Conservation (phyloP, 2,329 filamentous ascomycete species). For the Fusarium sp. region DNA sequence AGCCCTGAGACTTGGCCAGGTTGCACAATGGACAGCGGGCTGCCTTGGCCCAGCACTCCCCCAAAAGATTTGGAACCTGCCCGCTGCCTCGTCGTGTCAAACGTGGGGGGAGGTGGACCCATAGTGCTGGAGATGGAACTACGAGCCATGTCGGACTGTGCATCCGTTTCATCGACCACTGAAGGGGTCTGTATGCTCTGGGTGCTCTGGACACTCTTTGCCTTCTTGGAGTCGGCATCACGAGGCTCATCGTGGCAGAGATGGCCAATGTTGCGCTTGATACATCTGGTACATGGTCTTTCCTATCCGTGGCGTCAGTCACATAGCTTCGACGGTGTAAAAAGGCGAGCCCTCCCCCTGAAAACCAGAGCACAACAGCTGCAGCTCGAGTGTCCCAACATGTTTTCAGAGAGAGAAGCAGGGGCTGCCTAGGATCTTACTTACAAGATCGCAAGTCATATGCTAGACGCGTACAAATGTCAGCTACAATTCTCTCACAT, state of each 20-base stretch:
- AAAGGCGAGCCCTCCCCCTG: constrained; percentile 28
- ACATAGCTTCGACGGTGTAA: constrained; percentile 23
- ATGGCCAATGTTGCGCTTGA: constrained; percentile 98
- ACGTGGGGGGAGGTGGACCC: constrained; percentile 63
- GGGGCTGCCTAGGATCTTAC: constrained; percentile 52
- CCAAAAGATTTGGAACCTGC: constrained; percentile 58
- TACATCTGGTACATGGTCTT: constrained; percentile 95
- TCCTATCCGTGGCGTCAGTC: constrained; percentile 69
- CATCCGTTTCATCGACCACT: constrained; percentile 71
- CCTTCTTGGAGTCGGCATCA: constrained; percentile 83
- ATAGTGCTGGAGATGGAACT: constrained; percentile 71
- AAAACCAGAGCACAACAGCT: constrained; percentile 22
- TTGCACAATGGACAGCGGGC: constrained; percentile 77
- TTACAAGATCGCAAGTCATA: constrained; percentile 93
- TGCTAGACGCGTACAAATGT: constrained; percentile 66
- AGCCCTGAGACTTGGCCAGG: constrained; percentile 76
- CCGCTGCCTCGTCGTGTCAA: constrained; percentile 52
- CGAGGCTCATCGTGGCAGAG: constrained; percentile 97
- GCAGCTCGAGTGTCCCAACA: constrained; percentile 19
- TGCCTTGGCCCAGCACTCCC: constrained; percentile 62
- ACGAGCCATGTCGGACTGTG: constrained; percentile 62
- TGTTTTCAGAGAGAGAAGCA: constrained; percentile 44
- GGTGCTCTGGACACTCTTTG: constrained; percentile 69
- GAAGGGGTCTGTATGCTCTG: constrained; percentile 60
- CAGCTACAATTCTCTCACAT: constrained; percentile 43